A percentile compares a stretch with the other conserved stretches of the same genome.
Conservation (phyloP, 1,284 basidiomycete species). For the Pseudozyma tsukubaensis region DNA sequence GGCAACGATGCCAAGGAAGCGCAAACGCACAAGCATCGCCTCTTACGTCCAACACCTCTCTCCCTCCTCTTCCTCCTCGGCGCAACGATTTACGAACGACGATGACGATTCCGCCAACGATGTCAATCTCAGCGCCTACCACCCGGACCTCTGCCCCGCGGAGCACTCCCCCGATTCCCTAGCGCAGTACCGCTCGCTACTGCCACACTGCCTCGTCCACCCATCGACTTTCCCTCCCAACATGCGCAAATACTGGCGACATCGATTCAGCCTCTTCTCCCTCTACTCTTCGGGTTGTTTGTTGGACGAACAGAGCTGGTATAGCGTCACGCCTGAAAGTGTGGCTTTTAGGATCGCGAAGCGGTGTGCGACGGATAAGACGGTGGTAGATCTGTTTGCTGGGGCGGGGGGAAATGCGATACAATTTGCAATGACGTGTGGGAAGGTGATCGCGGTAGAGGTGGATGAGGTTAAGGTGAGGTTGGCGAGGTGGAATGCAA, state of each 20-base stretch:
- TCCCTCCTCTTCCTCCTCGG: background rate
- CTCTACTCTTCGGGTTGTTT: constrained; percentile 57
- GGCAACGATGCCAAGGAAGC: constrained; percentile 27
- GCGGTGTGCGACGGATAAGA: constrained; percentile 73
- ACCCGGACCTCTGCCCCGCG: constrained; percentile 24
- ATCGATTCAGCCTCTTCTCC: constrained; percentile 56
- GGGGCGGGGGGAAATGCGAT: constrained; percentile 98
- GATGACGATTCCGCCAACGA: background rate
- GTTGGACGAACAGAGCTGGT: constrained; percentile 92
- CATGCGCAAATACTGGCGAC: constrained; percentile 54
- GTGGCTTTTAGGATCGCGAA: constrained; percentile 92
- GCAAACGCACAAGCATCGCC: constrained; percentile 22
- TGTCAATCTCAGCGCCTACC: constrained; percentile 35
- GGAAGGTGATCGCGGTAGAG: constrained; percentile 92
- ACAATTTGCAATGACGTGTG: constrained; percentile 93
- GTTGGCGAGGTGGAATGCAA: constrained; percentile 87
- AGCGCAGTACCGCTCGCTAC: constrained; percentile 13
- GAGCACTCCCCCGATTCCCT: background rate
- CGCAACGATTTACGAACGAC: background rate
- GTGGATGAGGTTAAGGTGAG: constrained; percentile 83
- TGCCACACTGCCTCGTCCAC: constrained; percentile 26
- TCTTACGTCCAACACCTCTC: constrained; percentile 6
- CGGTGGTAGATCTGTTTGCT: constrained; percentile 90
- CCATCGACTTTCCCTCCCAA: constrained; percentile 1
- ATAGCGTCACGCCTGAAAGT: constrained; percentile 91